phyloP scores from a whole-genome alignment of 1,284 basidiomycete genomes.

The Ganoderma meredithae region DNA sequence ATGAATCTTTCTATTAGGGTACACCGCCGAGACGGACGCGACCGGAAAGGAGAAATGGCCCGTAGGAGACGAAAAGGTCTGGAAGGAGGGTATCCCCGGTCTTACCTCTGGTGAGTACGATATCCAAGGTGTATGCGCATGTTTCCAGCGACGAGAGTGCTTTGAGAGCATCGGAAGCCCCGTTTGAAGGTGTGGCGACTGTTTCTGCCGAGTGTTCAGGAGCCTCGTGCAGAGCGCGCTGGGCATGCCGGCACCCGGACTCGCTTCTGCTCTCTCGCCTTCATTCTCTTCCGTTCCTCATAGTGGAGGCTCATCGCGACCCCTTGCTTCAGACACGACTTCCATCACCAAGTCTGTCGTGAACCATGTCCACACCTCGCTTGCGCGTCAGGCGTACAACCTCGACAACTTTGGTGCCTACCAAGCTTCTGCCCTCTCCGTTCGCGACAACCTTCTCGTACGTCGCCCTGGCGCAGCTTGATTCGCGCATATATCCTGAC shows the following conservation, averaged over 20 bases:
- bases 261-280: constrained; percentile 4
- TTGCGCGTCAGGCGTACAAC: constrained; percentile 90
- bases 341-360: constrained; percentile 85
- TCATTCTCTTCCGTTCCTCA: neutral
- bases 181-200: neutral
- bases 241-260: constrained; percentile 4
- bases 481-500: neutral
- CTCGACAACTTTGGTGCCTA: constrained; percentile 85
- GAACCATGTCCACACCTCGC: constrained; percentile 85
- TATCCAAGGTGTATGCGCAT: neutral
- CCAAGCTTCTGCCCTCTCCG: constrained; percentile 82
- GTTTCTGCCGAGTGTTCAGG: constrained; percentile 23
- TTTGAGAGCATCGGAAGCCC: neutral
- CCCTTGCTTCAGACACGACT: constrained; percentile 54
- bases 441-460: constrained; percentile 86
- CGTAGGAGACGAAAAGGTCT: constrained; percentile 79
- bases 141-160: neutral
- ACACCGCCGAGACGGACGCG: constrained; percentile 76
- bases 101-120: constrained; percentile 61
- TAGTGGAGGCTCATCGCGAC: neutral
- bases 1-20: constrained; percentile 54
- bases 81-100: constrained; percentile 73
- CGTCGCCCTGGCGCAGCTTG: constrained; percentile 31
- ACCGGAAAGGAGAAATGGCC: constrained; percentile 86
- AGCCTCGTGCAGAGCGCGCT: constrained; percentile 24